These are phyloP conservation scores for Trametes versicolor DNA, from an alignment of 1,284 basidiomycete genomes.

Conservation along the genomic window DNA sequence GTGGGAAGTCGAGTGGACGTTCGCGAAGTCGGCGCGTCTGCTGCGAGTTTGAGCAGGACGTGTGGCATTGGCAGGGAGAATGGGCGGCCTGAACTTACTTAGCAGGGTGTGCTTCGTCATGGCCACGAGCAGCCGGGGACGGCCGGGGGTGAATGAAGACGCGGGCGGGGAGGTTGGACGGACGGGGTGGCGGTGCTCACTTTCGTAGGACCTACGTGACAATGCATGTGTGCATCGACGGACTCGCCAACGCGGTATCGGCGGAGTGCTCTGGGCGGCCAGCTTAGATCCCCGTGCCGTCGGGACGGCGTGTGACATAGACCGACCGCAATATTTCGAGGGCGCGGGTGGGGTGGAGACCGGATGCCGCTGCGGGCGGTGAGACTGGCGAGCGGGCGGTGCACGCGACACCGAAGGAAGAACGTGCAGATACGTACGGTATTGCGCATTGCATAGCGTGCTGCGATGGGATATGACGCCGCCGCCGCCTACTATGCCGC, in stretches of 20 bases:
- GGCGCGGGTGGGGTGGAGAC: conserved; percentile 1
- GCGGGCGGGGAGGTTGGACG: not conserved
- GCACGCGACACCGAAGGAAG: not conserved
- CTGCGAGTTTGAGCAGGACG: no score
- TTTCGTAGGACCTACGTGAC: not conserved
- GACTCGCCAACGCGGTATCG: not conserved
- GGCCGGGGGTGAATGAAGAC: not conserved
- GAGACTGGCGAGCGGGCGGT: not conserved
- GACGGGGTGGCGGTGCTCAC: not conserved
- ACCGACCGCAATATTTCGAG: not conserved
- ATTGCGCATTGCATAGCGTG: not conserved
- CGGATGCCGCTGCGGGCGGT: conserved; percentile 1
- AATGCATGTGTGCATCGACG: not conserved
- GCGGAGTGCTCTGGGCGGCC: not conserved
- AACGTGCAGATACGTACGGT: not conserved
- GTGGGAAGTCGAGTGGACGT: no score
- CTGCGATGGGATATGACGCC: not conserved
- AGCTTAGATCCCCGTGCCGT: not conserved
- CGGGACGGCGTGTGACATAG: not conserved
- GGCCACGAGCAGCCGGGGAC: not conserved
- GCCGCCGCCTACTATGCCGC: not conserved
- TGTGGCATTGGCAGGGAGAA: no score
- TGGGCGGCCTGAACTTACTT: no score
- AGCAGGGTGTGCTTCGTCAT: no score
- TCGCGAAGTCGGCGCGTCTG: no score